Evolutionary conservation across 2,329 filamentous ascomycete genomes (phyloP).

Genomic region (Simplicillium sp.): DNA sequence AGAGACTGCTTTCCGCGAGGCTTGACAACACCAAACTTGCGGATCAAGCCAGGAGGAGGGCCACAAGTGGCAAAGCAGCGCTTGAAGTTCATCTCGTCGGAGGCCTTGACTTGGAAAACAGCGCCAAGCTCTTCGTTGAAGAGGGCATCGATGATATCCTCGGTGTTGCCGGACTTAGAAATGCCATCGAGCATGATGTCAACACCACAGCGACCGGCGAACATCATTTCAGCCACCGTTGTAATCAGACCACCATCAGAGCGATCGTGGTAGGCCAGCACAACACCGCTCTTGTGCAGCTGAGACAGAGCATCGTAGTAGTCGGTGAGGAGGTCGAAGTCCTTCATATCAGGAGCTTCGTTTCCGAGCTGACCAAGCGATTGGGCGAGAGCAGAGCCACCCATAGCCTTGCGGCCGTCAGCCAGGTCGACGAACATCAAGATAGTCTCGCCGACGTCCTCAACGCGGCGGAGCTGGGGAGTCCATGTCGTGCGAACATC

Average conservation of each 20-base stretch:
- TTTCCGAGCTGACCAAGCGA: slow-evolving; percentile 79
- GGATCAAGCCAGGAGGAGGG: slow-evolving; percentile 70
- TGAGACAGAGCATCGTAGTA: slow-evolving; percentile 79
- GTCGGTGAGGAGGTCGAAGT: slow-evolving; percentile 72
- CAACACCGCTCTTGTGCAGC: slow-evolving; percentile 49
- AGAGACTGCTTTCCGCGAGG: slow-evolving; percentile 63
- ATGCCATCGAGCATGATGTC: slow-evolving; percentile 76
- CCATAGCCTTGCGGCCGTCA: slow-evolving; percentile 68
- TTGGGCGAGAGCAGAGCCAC: slow-evolving; percentile 86
- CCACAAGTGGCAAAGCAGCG: slow-evolving; percentile 87
- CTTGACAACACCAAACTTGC: slow-evolving; percentile 72
- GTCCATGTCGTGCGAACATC: slow-evolving; percentile 88
- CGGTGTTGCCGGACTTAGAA: slow-evolving; percentile 49
- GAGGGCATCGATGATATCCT: slow-evolving; percentile 63
- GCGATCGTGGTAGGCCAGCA: slow-evolving; percentile 89
- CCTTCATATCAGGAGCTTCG: slow-evolving; percentile 76
- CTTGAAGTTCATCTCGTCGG: slow-evolving; percentile 76
- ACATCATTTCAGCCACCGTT: slow-evolving; percentile 94
- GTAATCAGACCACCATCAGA: slow-evolving; percentile 91
- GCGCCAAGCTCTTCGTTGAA: slow-evolving; percentile 97
- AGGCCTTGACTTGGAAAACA: slow-evolving; percentile 86
- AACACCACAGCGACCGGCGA: slow-evolving; percentile 82
- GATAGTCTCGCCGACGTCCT: slow-evolving; percentile 82
- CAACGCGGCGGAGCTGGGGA: slow-evolving; percentile 69
- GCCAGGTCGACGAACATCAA: slow-evolving; percentile 89